phyloP scores from a whole-genome alignment of 306 rosid genomes.

The Leucaena leucocephala region DNA sequence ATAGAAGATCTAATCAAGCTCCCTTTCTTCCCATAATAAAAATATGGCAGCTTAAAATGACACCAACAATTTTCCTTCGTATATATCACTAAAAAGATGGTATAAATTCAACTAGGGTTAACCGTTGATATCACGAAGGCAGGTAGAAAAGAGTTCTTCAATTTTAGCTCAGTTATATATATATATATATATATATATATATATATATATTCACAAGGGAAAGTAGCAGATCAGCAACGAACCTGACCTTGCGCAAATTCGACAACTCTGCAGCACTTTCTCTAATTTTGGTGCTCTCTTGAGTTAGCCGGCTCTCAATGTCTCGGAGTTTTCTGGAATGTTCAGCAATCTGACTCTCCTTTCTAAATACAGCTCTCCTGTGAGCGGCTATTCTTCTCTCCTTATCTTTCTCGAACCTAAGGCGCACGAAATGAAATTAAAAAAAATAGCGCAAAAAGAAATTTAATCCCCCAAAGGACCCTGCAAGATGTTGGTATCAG shows the following conservation, averaged over 20 bases:
- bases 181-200: no score
- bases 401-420: background rate
- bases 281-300: slow-evolving; percentile 46
- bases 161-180: background rate
- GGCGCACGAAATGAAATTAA: no score
- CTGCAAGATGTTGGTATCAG: background rate
- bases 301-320: slow-evolving; percentile 42
- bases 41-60: background rate
- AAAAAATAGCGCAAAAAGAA: no score
- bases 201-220: background rate
- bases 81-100: background rate
- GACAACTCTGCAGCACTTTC: slow-evolving; percentile 52
- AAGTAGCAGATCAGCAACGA: slow-evolving; percentile 13
- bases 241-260: slow-evolving; percentile 64
- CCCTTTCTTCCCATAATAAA: background rate
- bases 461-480: background rate
- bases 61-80: background rate
- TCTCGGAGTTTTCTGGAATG: slow-evolving; percentile 58
- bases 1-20: slow-evolving; percentile 2
- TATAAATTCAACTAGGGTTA: slow-evolving; percentile 26
- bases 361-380: slow-evolving; percentile 58
- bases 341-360: slow-evolving; percentile 67
- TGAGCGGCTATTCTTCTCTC: slow-evolving; percentile 63
- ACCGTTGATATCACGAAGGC: background rate
- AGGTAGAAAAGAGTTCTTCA: background rate